These are phyloP conservation scores for Podospora comata DNA, from an alignment of 495 filamentous ascomycete species.

Conservation along the genomic window DNA sequence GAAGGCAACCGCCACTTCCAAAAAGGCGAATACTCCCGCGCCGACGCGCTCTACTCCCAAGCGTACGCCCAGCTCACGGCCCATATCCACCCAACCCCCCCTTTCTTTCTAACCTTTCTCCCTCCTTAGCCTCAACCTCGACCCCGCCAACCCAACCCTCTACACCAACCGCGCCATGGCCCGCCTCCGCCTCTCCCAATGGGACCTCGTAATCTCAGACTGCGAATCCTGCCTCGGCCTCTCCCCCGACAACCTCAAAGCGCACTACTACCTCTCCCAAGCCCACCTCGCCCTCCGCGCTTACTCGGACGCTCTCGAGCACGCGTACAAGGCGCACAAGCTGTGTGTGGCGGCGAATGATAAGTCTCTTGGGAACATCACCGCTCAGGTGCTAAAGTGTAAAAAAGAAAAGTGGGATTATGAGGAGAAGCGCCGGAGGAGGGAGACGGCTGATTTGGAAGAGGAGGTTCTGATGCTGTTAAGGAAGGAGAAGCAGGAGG, in stretches of 20 bases:
- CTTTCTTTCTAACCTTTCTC: background rate
- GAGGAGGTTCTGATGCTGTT: constrained; percentile 48
- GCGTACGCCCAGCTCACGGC: constrained; percentile 55
- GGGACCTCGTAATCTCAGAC: constrained; percentile 76
- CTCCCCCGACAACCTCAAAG: constrained; percentile 68
- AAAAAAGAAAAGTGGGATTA: constrained; percentile 74
- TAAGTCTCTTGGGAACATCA: constrained; percentile 62
- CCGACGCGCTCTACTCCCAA: constrained; percentile 79
- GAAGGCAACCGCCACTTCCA: constrained; percentile 64
- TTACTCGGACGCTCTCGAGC: constrained; percentile 69
- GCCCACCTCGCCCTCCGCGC: constrained; percentile 72
- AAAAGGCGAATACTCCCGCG: constrained; percentile 64
- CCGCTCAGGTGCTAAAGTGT: constrained; percentile 64
- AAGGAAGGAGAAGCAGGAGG: constrained; percentile 31
- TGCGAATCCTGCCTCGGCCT: constrained; percentile 71
- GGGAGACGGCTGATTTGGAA: constrained; percentile 52
- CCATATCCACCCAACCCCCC: too few relatives aligned
- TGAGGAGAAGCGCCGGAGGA: constrained; percentile 46
- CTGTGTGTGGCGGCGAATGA: constrained; percentile 60
- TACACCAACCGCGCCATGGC: constrained; percentile 91
- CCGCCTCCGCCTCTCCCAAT: constrained; percentile 66
- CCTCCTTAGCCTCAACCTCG: constrained; percentile 49
- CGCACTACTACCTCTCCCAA: constrained; percentile 77
- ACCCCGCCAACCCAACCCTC: constrained; percentile 58
- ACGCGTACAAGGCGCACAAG: constrained; percentile 70